A percentile compares a stretch with the other conserved stretches of the same genome.
Conservation (phyloP, 768 basidiomycete genomes). For the Tulasnella sp. region DNA sequence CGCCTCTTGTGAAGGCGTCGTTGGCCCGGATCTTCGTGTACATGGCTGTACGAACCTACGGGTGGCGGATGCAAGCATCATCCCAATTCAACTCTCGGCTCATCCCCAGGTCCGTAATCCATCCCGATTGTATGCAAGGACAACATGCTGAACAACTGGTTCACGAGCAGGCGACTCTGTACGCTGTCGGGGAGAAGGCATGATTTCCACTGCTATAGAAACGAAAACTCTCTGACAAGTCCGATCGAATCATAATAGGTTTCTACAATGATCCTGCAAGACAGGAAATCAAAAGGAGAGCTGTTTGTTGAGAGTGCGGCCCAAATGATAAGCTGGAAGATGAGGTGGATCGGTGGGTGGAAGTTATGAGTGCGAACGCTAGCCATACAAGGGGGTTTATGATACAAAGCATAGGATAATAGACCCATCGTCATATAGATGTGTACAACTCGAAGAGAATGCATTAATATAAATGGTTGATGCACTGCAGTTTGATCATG, state of each 20-base stretch:
- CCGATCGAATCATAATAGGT: neutral
- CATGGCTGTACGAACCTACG: constrained; percentile 7
- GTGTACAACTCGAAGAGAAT: neutral
- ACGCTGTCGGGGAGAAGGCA: constrained; percentile 8
- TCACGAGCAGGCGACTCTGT: constrained; percentile 8
- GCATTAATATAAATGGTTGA: neutral
- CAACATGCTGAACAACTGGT: neutral
- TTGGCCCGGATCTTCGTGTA: constrained; percentile 4
- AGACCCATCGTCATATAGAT: too few relatives aligned
- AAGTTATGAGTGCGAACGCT: too few relatives aligned
- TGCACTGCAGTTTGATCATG: constrained; percentile 35
- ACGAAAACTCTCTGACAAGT: neutral
- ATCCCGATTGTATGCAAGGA: neutral
- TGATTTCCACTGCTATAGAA: neutral
- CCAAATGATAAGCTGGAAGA: too few relatives aligned
- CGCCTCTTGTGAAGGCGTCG: neutral
- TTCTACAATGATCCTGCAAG: constrained; percentile 3
- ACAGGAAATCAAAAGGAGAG: neutral
- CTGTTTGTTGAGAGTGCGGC: too few relatives aligned
- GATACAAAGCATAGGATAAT: too few relatives aligned
- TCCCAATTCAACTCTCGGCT: constrained; percentile 5
- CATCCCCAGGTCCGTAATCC: constrained; percentile 4
- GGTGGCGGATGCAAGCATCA: constrained; percentile 6
- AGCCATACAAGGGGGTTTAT: too few relatives aligned
- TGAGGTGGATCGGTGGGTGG: too few relatives aligned